Base-by-base conservation (phyloP, 2,329 filamentous ascomycete genomes). In the Metarhizium humberi region DNA sequence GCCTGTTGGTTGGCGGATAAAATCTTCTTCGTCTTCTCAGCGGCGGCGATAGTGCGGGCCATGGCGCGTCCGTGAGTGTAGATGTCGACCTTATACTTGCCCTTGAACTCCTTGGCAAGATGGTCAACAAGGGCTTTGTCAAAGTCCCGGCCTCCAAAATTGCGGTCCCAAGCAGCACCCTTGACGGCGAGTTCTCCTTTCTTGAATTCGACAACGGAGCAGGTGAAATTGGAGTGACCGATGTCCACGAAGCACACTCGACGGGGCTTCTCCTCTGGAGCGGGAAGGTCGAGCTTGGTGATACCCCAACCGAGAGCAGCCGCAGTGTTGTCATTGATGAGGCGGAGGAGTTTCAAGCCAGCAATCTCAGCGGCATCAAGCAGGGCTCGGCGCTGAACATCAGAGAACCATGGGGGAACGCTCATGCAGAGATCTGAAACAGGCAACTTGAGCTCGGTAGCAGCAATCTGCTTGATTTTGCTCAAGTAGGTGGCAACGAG, bases 11-110 rank as follows among this genome's bases (percentile, higher is more conserved):
- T 97, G 70, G 94, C 94, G 40, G 92, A 97, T 55, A 99, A 79
- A 55, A 97, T 86, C 85, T 97, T 97, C 86, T 99, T 99, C 70
- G 95, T 78, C 82, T 96, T 96, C 81, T 99, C 94, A 55, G 92
- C 91, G 56, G 89, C 91, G 59, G 90, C 85, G 46, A 88, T 81
- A 64, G 95, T 89, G 71, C 94, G 90, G 63, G 92, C 85, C 72
- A 87, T 83, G 57, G 92, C 94, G 78, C 96, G 96, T 62, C 86
- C 82, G 77, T 97, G 94, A 63, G 84, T 85, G 73, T 85, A 84
- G 76, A 99, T 92, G 71, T 97, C 92, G 64, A 97, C 88, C 82
- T 95, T 96, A 84, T 90, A 95, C 75, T 95, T 96, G 74, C 90
- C 89, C 78, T 94, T 90, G 82, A 97, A 99, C 74, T 97, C 92